Conservation (phyloP, 2,329 filamentous ascomycete species). For the Monilinia laxa region DNA sequence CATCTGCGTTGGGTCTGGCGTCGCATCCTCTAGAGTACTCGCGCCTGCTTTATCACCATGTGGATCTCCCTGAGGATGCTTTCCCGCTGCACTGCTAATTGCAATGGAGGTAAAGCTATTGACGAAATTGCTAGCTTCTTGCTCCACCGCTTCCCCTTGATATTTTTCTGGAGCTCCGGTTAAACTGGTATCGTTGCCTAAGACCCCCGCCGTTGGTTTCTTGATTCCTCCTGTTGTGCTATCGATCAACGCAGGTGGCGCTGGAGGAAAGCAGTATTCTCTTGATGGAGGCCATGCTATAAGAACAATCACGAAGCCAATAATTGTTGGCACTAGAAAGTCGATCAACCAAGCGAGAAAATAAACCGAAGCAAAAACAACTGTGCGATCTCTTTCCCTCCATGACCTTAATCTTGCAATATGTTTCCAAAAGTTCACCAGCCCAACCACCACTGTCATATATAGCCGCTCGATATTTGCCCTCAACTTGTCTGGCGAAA, state of each 20-base stretch:
- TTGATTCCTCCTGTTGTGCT: constrained; percentile 70
- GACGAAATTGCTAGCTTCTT: constrained; percentile 79
- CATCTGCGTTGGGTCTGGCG: constrained; percentile 61
- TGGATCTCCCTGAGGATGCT: constrained; percentile 67
- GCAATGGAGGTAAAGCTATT: constrained; percentile 70
- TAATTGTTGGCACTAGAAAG: constrained; percentile 62
- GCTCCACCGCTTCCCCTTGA: constrained; percentile 79
- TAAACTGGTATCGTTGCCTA: constrained; percentile 73
- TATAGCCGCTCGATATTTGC: constrained; percentile 78
- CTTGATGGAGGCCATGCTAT: constrained; percentile 65
- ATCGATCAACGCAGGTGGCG: constrained; percentile 71
- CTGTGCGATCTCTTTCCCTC: constrained; percentile 69
- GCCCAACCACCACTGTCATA: constrained; percentile 70
- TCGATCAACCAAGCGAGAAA: constrained; percentile 69
- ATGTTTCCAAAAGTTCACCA: constrained; percentile 70
- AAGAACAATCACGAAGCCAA: constrained; percentile 60
- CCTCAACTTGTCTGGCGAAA: constrained; percentile 79
- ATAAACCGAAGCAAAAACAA: constrained; percentile 58
- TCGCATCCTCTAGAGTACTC: constrained; percentile 47
- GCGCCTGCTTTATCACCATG: constrained; percentile 28
- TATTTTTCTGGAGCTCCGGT: constrained; percentile 82
- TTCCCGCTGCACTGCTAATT: constrained; percentile 72
- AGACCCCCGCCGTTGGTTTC: constrained; percentile 71
- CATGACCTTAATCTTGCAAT: constrained; percentile 75
- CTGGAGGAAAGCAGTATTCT: constrained; percentile 68